A percentile compares a stretch with the other conserved stretches of the same genome.
Conservation (phyloP, 164 flowering plant species). For the Echeveria elegans region DNA sequence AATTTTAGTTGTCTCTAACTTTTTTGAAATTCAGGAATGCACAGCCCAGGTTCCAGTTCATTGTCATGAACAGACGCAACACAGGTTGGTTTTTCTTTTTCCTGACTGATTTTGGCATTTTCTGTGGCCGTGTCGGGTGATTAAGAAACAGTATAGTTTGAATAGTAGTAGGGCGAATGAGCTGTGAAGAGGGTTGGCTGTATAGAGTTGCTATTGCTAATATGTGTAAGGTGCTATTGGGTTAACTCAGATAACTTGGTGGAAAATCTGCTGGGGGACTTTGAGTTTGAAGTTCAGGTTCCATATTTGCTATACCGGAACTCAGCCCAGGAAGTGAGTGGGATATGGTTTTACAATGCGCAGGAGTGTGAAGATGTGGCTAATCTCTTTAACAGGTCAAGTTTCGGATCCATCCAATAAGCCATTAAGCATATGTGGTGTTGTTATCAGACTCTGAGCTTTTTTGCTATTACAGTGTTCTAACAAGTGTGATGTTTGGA, state of each 20-base stretch:
- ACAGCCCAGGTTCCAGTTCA: conserved; percentile 85
- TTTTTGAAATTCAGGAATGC: conserved; percentile 44
- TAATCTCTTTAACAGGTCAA: conserved; percentile 68
- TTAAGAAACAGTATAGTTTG: too few relatives aligned
- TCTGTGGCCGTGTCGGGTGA: not conserved
- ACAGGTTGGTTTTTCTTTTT: conserved; percentile 38
- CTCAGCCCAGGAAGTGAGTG: conserved; percentile 88
- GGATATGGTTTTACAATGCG: conserved; percentile 89
- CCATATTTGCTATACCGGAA: conserved; percentile 78
- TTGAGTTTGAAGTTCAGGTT: conserved; percentile 83
- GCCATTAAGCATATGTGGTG: too few relatives aligned
- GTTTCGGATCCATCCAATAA: not conserved
- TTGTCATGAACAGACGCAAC: conserved; percentile 86
- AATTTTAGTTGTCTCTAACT: not conserved
- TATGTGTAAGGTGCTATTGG: not conserved
- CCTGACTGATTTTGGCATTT: not conserved
- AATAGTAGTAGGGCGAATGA: not conserved
- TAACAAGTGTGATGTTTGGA: not conserved
- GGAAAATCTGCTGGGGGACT: conserved; percentile 81
- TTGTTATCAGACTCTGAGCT: not conserved
- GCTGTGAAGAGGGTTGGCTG: not conserved
- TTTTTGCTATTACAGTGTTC: not conserved
- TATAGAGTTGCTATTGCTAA: not conserved
- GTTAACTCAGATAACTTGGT: conserved; percentile 69
- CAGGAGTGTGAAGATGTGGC: conserved; percentile 88